Base-by-base conservation (phyloP, 129 eudicot genomes). In the Escallonia rubra region DNA sequence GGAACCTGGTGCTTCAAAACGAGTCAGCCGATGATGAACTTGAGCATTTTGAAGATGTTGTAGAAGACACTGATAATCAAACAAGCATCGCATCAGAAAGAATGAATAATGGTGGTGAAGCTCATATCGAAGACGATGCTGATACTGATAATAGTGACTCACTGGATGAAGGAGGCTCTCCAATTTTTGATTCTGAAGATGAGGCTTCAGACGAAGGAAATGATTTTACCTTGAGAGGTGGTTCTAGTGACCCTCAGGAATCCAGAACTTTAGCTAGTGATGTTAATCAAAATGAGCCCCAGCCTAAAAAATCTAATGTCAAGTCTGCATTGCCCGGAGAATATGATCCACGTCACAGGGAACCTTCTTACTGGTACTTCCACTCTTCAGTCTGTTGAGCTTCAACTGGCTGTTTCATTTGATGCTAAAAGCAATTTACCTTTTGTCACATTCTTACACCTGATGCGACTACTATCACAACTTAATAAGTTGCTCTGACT, bases 1-100 rank as follows among this genome's bases (percentile, higher is more conserved):
- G 99, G 99, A 90, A 85, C 62, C 76, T 83, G 90, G 85, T 86
- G 65, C 92, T 90, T 62, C 99, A 94, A 74, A 89, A 81, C 67
- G 99, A 94, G 89, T 60, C 76, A 56, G 83, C 80, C 68, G 96
- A 94, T 85, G 99, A 94, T 44, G 99, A 94, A 40, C 97, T 89
- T 57, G 99, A 94, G 79, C 99, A 94, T 85, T 94, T 94, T 74
- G 84, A 89, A 71, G 99, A 94, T 72, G 70, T 81, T 41, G 76
- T 68, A 56, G 97, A 90, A 66, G 90, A 84, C 23, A 68, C 79
- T n/a, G 88, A 76, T 42, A 70, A 68, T 66, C 44, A 59, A 15
- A 15, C 71, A 55, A 15, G 41, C 59, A 62, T 49, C 48, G 58
- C 43, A 34, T 46, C 72, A 56, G 76, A 57, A 61, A 65, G 50